These are phyloP conservation scores for Tetracladium setigerum DNA, from an alignment of 495 filamentous ascomycete species.

Conservation along the genomic window DNA sequence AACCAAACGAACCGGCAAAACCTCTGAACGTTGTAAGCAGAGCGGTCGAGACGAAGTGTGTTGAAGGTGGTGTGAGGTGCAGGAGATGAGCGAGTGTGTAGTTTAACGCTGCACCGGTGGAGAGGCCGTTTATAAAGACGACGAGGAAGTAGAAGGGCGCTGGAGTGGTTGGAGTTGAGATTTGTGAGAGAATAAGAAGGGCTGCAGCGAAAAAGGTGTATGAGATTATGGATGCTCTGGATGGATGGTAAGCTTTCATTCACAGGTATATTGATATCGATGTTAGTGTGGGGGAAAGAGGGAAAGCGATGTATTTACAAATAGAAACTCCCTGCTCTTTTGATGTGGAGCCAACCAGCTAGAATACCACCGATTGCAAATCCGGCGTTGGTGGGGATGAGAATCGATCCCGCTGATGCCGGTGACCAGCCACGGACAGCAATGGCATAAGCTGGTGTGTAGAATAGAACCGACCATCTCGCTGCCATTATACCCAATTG, in stretches of 20 bases:
- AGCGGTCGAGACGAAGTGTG: constrained; percentile 64
- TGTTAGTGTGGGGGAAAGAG: constrained; percentile 1
- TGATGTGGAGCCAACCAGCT: constrained; percentile 64
- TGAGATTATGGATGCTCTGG: constrained; percentile 34
- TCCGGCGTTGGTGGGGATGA: constrained; percentile 69
- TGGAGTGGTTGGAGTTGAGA: constrained; percentile 8
- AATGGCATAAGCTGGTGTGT: constrained; percentile 65
- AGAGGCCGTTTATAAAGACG: constrained; percentile 60
- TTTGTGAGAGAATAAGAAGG: constrained; percentile 13
- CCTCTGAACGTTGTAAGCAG: constrained; percentile 66
- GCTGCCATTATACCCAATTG: constrained; percentile 68
- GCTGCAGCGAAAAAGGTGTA: constrained; percentile 12
- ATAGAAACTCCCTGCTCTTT: constrained; percentile 58
- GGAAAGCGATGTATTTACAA: constrained; percentile 23
- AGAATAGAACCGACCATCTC: constrained; percentile 72
- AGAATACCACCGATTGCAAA: constrained; percentile 64
- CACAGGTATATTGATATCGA: background rate
- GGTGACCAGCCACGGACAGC: constrained; percentile 59
- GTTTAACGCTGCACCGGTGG: constrained; percentile 62
- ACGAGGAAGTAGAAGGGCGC: constrained; percentile 39
- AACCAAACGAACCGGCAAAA: constrained; percentile 69
- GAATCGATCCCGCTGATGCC: constrained; percentile 58
- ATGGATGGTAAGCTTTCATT: background rate
- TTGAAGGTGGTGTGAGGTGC: constrained; percentile 50
- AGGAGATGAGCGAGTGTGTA: constrained; percentile 72